Evolutionary conservation across 148 eudicot genomes (phyloP), one percentile per base, ranked within the genome.

Genomic region (Rhododendron ovatum): DNA sequence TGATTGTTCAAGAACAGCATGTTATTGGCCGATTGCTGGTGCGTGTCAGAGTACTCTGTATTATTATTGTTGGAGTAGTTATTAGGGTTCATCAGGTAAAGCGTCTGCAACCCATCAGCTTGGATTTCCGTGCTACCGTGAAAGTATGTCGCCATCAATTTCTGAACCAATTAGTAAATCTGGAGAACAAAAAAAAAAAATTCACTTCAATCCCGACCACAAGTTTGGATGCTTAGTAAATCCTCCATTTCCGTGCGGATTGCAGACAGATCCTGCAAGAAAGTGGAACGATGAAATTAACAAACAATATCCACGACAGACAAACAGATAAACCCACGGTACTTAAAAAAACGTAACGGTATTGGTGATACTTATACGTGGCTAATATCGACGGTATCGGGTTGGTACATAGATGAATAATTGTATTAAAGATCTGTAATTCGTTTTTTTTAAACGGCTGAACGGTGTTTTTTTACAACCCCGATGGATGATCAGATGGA

Each of bases 111-210:
- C 18, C 89, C 91, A 67, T 93, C 91, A 57, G 90, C 89, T 88
- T 95, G 95, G 87, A 93, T 92, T 90, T 95, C 98, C 33, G 96
- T 86, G 85, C 94, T 90, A 5, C 94, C 94, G 33, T 92, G 92
- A 85, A 87, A 95, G 90, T 92, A 95, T 45, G 91, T 91, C 69
- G 92, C 94, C 94, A 93, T 94, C 80, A 47, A 81, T 81, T 67
- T 65, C 13, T 3, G 53, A 28, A 67, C 43, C 43, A 63, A 5
- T 17, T 26, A 50, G 6, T 35, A 18, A n/a, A 82, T 41, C 73
- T 55, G 22, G 2, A 6, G 9, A 9, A 2, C 2, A 35, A 37
- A 8, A 47, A 47, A 9, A 53, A 55, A 55, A 51, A 61, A 37
- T 0, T 61, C 15, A 47, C 30, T 65, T 43, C 24, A 43, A 28